These are phyloP conservation scores for Cyclotella distinguenda DNA, from an alignment of 108 stramenopile species.

Conservation along the genomic window DNA sequence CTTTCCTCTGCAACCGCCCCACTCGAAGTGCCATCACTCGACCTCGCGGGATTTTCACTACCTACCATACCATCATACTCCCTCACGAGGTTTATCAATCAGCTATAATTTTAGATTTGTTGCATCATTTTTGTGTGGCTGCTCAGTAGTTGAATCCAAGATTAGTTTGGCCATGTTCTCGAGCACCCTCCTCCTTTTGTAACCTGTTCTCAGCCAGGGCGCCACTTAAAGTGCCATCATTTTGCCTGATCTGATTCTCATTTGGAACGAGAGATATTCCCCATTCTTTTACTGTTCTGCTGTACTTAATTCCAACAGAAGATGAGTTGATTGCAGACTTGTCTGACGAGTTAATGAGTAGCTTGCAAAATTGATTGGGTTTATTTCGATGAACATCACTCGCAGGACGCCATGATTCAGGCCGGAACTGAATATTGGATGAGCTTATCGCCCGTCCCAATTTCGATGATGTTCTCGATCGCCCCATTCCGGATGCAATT, in stretches of 20 bases:
- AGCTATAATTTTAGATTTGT: not conserved
- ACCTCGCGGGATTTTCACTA: constrained; percentile 36
- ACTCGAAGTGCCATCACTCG: constrained; percentile 44
- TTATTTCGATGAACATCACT: no score
- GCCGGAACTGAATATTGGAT: no score
- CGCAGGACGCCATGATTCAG: no score
- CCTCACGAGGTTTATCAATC: no score
- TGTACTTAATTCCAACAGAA: no score
- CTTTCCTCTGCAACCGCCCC: constrained; percentile 34
- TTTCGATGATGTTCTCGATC: no score
- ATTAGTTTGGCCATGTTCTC: constrained; percentile 10
- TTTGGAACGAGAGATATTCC: not conserved
- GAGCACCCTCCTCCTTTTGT: constrained; percentile 21
- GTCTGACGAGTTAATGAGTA: no score
- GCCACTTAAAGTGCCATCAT: constrained; percentile 42
- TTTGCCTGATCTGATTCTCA: constrained; percentile 35
- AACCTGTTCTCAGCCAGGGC: constrained; percentile 31
- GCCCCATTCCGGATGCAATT: no score
- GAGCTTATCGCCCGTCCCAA: no score
- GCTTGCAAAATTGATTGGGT: no score
- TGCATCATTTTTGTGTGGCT: not conserved
- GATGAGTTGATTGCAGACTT: no score
- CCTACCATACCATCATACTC: no score
- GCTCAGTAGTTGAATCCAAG: not conserved
- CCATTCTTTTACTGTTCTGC: constrained; percentile 4